Evolutionary conservation across 805 yeast genomes (phyloP), one percentile per base, ranked within the genome.

Genomic region (Wickerhamomyces pijperi): DNA sequence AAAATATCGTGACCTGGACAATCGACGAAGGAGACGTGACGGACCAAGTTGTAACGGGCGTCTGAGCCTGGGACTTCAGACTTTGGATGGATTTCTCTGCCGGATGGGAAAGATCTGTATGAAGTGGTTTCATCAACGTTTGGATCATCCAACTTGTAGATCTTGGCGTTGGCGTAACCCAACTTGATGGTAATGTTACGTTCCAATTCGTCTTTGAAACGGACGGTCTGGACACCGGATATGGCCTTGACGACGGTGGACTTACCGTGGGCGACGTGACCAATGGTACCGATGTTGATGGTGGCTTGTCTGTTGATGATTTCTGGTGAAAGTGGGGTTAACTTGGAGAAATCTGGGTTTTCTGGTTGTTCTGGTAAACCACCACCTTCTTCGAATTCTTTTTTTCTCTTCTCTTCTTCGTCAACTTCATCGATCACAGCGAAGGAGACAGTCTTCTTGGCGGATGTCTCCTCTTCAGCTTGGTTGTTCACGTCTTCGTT

Each of bases 1-100:
- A 92, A 80, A 70, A 92, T 94, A 72, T 92, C 99, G 83, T 92
- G 99, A 64, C 99, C 99, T 44, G 99, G 99, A 72, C 98, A 94
- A 72, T 92, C 99, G 45, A 94, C 98, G 56, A 94, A 94, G 11
- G 96, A 86, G 39, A 92, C 98, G 61, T 92, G 99, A 66, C 99
- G 86, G 34, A 87, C 78, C 51, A 92, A 73, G 54, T 76, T 75
- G 65, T 87, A 88, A 59, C 95, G 83, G 40, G 95, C 94, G n/a
- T 61, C 62, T 64, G 95, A 86, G 11, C 92, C 95, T 47, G 80
- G 79, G 51, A 85, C 76, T 56, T 81, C 82, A 67, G 97, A 85
- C 58, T 81, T 82, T 50, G 99, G 99, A 58, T 76, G 73, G 51
- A 92, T 84, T 68, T 92, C 99, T 64, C 84, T 90, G 59, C 86